phyloP scores from a whole-genome alignment of 1,284 basidiomycete species.

The Marasmius sp. region DNA sequence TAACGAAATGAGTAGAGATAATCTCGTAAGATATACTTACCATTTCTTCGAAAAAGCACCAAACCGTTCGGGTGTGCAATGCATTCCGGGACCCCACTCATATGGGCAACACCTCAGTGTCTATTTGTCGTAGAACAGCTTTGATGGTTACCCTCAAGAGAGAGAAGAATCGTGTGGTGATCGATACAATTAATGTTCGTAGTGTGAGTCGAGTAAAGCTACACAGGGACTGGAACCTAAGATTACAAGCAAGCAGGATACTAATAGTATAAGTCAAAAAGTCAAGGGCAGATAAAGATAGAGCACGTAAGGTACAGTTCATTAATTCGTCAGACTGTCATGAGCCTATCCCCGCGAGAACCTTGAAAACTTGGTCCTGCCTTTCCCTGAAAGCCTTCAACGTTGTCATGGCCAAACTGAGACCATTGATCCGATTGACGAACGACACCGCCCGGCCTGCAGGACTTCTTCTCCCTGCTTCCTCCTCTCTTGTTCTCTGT shows the following conservation, averaged over 20 bases:
- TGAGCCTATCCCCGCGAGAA: constrained; percentile 46
- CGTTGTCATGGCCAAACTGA: constrained; percentile 67
- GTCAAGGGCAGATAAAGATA: too few species aligned
- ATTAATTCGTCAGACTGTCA: not conserved
- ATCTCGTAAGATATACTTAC: constrained; percentile 32
- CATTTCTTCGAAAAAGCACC: constrained; percentile 19
- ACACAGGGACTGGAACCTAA: too few species aligned
- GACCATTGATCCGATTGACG: constrained; percentile 70
- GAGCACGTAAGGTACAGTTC: not conserved
- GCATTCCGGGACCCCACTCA: constrained; percentile 38
- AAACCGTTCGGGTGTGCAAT: constrained; percentile 34
- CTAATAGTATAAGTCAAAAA: too few species aligned
- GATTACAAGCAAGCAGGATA: too few species aligned
- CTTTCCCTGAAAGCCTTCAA: constrained; percentile 70
- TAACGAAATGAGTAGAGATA: not conserved
- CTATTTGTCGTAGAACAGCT: constrained; percentile 25
- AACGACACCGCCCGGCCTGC: constrained; percentile 65
- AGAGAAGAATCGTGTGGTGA: too few species aligned
- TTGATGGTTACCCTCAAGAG: too few species aligned
- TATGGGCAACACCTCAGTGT: constrained; percentile 50
- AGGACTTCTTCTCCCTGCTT: constrained; percentile 45
- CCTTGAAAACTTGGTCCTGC: constrained; percentile 70
- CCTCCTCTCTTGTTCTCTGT: constrained; percentile 24
- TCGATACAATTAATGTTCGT: too few species aligned
- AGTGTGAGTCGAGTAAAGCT: too few species aligned